These are phyloP conservation scores for Plasmodium vinckei DNA, from an alignment of 169 alveolate species.

Conservation along the genomic window DNA sequence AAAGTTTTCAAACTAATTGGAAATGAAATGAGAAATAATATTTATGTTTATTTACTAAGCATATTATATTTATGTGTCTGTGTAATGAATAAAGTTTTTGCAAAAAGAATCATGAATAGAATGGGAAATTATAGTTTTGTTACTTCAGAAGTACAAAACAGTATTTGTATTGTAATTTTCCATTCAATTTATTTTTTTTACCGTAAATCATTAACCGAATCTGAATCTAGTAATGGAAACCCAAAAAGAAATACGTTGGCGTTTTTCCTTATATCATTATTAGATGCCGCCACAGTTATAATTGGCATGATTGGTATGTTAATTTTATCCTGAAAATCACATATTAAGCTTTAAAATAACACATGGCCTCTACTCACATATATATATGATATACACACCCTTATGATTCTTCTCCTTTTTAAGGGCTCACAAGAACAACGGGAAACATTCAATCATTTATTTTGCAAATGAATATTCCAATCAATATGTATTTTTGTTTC, in stretches of 20 bases:
- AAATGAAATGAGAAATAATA: slow-evolving; percentile 11
- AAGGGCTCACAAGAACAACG: slow-evolving; percentile 64
- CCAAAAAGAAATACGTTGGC: not conserved
- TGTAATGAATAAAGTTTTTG: slow-evolving; percentile 58
- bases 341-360: too few relatives aligned
- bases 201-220: not conserved
- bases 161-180: slow-evolving; percentile 29
- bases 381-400: not conserved
- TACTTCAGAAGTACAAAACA: slow-evolving; percentile 43
- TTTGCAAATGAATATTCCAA: slow-evolving; percentile 43
- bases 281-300: too few relatives aligned
- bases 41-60: slow-evolving; percentile 11
- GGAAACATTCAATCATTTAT: slow-evolving; percentile 68
- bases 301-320: too few relatives aligned
- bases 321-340: too few relatives aligned
- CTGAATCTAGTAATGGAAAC: not conserved
- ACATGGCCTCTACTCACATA: not conserved
- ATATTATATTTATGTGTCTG: slow-evolving; percentile 32
- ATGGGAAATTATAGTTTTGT: slow-evolving; percentile 66
- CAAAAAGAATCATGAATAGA: slow-evolving; percentile 52
- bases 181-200: slow-evolving; percentile 8
- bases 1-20: not conserved
- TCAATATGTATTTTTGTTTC: slow-evolving; percentile 61
- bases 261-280: too few relatives aligned
- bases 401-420: not conserved